Conservation (phyloP, 202 grass and related monocot species). For the Bolboschoenoplectus hybrid region DNA sequence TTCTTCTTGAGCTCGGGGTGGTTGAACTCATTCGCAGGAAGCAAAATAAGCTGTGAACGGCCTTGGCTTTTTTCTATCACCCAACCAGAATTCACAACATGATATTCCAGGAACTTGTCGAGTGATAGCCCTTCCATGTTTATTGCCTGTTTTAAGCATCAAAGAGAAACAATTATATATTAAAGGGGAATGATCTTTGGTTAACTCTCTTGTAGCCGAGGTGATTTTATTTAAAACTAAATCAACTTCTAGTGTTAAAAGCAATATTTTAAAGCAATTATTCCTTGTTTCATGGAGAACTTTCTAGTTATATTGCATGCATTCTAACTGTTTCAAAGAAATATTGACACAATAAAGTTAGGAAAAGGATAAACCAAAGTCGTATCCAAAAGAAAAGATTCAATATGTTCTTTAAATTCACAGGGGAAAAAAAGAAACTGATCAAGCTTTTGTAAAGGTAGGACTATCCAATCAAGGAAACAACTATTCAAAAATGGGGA, state of each 20-base stretch:
- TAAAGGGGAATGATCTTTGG: neutral
- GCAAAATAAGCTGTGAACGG: constrained; percentile 67
- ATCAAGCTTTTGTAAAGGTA: neutral
- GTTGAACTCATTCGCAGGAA: constrained; percentile 77
- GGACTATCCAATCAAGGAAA: neutral
- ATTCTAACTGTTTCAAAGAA: neutral
- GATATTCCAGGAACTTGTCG: constrained; percentile 93
- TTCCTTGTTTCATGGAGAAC: neutral
- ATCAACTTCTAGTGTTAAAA: neutral
- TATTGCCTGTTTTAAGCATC: constrained; percentile 62
- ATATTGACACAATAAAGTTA: neutral
- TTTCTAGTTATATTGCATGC: too few relatives aligned
- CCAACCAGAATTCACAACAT: constrained; percentile 78
- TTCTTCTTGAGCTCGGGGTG: constrained; percentile 97
- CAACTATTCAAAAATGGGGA: neutral
- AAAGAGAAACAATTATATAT: constrained; percentile 13
- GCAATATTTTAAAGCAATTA: neutral
- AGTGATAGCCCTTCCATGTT: constrained; percentile 84
- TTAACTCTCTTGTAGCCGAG: neutral
- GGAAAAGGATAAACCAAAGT: neutral
- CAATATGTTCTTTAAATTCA: neutral
- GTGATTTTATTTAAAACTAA: neutral
- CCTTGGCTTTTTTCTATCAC: constrained; percentile 62
- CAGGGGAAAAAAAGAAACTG: neutral
- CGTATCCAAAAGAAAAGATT: neutral